Percentiles rank a stretch among this genome's conserved stretches.
These are phyloP conservation scores for Clonostachys chloroleuca DNA, from an alignment of 2,329 filamentous ascomycete genomes.

Conservation along the genomic window DNA sequence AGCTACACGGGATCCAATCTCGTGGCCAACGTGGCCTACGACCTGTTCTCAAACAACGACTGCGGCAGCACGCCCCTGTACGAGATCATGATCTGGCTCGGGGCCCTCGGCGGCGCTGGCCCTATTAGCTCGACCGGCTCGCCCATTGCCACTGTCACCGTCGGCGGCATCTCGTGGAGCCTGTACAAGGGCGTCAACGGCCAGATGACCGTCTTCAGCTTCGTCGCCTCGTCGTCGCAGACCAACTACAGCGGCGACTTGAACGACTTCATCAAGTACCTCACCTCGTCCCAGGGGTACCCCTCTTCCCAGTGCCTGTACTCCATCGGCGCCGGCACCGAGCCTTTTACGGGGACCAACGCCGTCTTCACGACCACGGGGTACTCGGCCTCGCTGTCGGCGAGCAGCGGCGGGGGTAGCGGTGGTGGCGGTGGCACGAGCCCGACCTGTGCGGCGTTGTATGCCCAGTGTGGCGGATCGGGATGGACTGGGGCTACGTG, in stretches of 20 bases:
- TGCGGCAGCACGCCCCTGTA: slow-evolving; percentile 30
- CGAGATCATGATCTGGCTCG: slow-evolving; percentile 62
- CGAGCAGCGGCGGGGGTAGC: not conserved
- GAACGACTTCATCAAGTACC: slow-evolving; percentile 50
- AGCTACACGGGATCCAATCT: slow-evolving; percentile 17
- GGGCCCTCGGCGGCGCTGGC: slow-evolving; percentile 42
- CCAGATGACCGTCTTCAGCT: slow-evolving; percentile 57
- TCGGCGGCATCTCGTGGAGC: slow-evolving; percentile 44
- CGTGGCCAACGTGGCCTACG: slow-evolving; percentile 56
- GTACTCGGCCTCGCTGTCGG: not conserved
- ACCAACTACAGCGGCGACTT: slow-evolving; percentile 44
- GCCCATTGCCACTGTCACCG: slow-evolving; percentile 40
- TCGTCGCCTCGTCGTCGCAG: slow-evolving; percentile 20
- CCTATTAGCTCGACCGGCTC: slow-evolving; percentile 32
- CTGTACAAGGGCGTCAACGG: slow-evolving; percentile 55
- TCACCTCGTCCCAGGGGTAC: slow-evolving; percentile 41
- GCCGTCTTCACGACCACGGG: slow-evolving; percentile 10
- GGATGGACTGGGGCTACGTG: slow-evolving; percentile 23
- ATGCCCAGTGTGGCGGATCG: slow-evolving; percentile 24
- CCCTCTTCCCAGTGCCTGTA: slow-evolving; percentile 45
- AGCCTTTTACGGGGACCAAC: slow-evolving; percentile 47
- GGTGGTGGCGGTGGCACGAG: not conserved
- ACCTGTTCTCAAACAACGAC: slow-evolving; percentile 50
- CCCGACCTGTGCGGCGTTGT: slow-evolving; percentile 10
- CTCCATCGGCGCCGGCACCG: slow-evolving; percentile 49